Evolutionary conservation across 2,329 filamentous ascomycete species (phyloP).

Genomic region (Fonsecaea multimorphosa): DNA sequence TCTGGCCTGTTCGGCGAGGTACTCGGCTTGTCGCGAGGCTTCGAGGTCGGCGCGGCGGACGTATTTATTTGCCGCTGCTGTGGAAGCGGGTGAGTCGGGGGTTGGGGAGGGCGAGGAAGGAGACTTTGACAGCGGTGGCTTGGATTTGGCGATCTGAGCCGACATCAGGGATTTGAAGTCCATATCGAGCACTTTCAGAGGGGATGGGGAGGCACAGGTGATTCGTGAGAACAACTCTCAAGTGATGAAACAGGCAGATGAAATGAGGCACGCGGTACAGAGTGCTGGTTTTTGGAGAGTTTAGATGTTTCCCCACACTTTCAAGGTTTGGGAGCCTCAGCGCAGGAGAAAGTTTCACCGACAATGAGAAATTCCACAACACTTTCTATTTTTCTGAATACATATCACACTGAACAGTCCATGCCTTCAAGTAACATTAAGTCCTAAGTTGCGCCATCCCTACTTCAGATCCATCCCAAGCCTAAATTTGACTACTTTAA

Average conservation of each 20-base stretch:
- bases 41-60: constrained; percentile 85
- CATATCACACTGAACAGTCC: not conserved
- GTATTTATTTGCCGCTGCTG: constrained; percentile 64
- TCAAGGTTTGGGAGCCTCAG: constrained; percentile 1
- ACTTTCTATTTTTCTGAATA: no score
- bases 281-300: not conserved
- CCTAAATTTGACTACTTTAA: not conserved
- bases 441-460: not conserved
- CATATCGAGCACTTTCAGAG: constrained; percentile 61
- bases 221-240: not conserved
- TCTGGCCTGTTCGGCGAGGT: constrained; percentile 78
- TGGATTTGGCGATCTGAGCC: constrained; percentile 85
- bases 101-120: constrained; percentile 38
- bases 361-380: no score
- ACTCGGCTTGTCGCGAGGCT: constrained; percentile 77
- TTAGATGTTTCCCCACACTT: not conserved
- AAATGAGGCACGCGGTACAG: not conserved
- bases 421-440: not conserved
- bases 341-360: not conserved
- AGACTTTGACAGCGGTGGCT: constrained; percentile 51
- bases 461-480: not conserved
- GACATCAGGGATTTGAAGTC: constrained; percentile 95
- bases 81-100: constrained; percentile 51
- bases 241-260: not conserved
- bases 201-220: not conserved